Conservation (phyloP, 225 moss, liverwort and hornwort species). For the Polytrichum commune region DNA sequence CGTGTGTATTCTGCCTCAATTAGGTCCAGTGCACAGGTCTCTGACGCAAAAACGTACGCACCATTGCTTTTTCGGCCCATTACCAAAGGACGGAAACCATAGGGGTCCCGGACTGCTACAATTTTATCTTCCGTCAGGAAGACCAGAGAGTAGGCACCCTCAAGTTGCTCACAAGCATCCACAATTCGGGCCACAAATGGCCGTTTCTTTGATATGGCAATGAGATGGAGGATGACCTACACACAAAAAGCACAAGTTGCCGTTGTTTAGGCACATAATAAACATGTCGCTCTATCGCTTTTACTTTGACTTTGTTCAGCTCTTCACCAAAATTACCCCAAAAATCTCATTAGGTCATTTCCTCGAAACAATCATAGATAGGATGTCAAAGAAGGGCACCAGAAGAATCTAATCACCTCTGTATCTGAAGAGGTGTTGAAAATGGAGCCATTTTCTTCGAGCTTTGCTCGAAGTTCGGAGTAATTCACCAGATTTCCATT, state of each 20-base stretch:
- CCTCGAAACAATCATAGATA: too few species aligned
- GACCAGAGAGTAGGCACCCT: constrained; percentile 91
- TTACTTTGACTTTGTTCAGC: too few species aligned
- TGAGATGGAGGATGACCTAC: constrained; percentile 71
- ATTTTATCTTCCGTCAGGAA: constrained; percentile 88
- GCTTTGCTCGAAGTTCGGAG: constrained; percentile 74
- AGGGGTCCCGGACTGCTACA: constrained; percentile 84
- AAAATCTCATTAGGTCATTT: too few species aligned
- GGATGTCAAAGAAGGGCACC: too few species aligned
- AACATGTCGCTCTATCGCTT: too few species aligned
- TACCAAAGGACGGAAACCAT: constrained; percentile 91
- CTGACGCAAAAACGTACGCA: constrained; percentile 84
- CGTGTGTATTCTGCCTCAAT: constrained; percentile 81
- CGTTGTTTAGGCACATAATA: too few species aligned
- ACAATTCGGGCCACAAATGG: constrained; percentile 91
- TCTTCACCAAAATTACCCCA: too few species aligned
- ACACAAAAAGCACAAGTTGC: background rate
- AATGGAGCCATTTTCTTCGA: constrained; percentile 89
- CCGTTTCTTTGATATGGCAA: constrained; percentile 84
- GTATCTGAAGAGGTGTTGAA: constrained; percentile 97
- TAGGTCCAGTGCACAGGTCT: constrained; percentile 86
- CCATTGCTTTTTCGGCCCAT: constrained; percentile 86
- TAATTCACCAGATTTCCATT: constrained; percentile 97
- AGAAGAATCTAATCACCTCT: constrained; percentile 33
- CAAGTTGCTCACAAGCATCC: constrained; percentile 94